Base-by-base conservation (phyloP, 2,329 filamentous ascomycete genomes). In the Fusarium zealandicum region DNA sequence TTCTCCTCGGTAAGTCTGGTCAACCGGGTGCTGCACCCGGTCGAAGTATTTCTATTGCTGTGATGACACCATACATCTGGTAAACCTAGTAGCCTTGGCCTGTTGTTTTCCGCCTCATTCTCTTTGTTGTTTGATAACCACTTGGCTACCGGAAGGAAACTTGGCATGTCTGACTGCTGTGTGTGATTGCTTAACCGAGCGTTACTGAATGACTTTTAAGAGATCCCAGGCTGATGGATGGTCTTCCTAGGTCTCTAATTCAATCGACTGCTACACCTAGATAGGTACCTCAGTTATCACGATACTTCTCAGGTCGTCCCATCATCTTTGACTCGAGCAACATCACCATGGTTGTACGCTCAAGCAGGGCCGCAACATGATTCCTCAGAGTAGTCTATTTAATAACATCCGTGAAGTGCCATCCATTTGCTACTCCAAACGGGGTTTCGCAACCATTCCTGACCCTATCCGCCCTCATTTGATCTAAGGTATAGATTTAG, bases 11-110 rank as follows among this genome's bases (percentile, higher is more conserved):
- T 67, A 65, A 67, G 64, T 67, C 7, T 33, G 9, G 22, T 36
- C 18, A 20, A 38, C 14, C 13, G 16, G 16, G 17, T 25, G 32
- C 9, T 45, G 37, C 13, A 14, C 50, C 35, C 36, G 49, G n/a
- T 35, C 33, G 18, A 47, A 13, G 44, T 30, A 31, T 49, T 28
- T 52, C 16, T 42, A 32, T 28, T 27, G 37, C 25, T 30, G 47
- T 59, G 73, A 76, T 75, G 74, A 76, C 62, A 69, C 61, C 60
- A 56, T 57, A 65, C 74, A 75, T 76, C 74, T 76, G 74, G 74
- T 76, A 76, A 76, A 70, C 74, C 72, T 73, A 76, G 54, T 56
- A 57, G 62, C 65, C 65, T 63, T 64, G 66, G 49, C 20, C 54
- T 57, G 72, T 60, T 48, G 70, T 73, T 70, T 53, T 63, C 55